phyloP scores from a whole-genome alignment of 179 eudicot genomes.

The Amaranthus tricolor region DNA sequence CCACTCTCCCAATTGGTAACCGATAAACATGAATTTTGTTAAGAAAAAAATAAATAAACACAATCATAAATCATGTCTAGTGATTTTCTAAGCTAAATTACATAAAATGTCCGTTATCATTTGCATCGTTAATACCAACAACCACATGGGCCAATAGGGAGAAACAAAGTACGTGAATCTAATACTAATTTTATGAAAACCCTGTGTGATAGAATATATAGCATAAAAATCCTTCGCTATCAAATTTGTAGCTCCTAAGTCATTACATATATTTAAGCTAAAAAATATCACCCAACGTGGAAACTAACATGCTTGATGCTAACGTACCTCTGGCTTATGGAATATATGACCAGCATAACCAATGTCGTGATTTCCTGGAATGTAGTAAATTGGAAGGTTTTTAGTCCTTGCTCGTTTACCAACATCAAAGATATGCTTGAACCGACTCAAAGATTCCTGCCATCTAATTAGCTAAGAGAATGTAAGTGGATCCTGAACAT shows the following conservation, averaged over 20 bases:
- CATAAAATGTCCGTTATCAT: too few relatives aligned
- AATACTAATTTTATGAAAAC: background rate
- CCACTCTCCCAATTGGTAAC: too few relatives aligned
- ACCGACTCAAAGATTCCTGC: slow-evolving; percentile 87
- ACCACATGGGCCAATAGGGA: too few relatives aligned
- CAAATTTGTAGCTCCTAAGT: background rate
- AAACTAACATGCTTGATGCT: background rate
- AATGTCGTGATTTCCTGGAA: slow-evolving; percentile 90
- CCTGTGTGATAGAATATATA: background rate
- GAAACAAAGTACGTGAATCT: background rate
- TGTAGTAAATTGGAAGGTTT: slow-evolving; percentile 50
- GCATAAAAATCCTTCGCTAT: background rate
- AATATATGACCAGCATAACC: slow-evolving; percentile 67
- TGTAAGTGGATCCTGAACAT: slow-evolving; percentile 19
- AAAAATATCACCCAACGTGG: background rate
- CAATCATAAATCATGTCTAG: too few relatives aligned
- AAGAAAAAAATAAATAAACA: too few relatives aligned
- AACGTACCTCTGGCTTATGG: slow-evolving; percentile 59
- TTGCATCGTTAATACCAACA: too few relatives aligned
- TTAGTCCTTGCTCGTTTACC: slow-evolving; percentile 39
- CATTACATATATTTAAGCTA: slow-evolving; percentile 6
- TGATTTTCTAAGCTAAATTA: too few relatives aligned
- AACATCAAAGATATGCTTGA: slow-evolving; percentile 79
- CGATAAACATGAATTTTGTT: too few relatives aligned
- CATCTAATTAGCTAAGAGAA: slow-evolving; percentile 50